phyloP scores from a whole-genome alignment of 2,329 filamentous ascomycete genomes.

The Xylariaceae sp. region DNA sequence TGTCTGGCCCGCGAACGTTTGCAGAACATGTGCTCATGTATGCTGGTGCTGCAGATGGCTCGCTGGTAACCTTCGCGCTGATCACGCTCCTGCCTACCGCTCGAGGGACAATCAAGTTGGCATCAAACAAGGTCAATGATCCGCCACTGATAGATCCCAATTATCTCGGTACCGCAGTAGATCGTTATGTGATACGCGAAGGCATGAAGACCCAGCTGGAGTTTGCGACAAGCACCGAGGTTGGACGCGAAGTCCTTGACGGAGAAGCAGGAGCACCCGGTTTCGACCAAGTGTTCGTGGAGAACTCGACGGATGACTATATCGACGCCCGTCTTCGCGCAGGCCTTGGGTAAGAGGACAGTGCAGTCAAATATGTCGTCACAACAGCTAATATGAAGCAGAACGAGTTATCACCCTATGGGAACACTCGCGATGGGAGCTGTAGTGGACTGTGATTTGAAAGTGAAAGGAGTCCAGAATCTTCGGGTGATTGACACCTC shows the following conservation, averaged over 20 bases:
- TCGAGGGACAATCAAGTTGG: slow-evolving; percentile 21
- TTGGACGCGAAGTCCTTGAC: slow-evolving; percentile 23
- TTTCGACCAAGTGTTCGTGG: slow-evolving; percentile 7
- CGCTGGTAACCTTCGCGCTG: slow-evolving; percentile 9
- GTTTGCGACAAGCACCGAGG: slow-evolving; percentile 15
- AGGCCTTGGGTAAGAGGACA: slow-evolving; percentile 6
- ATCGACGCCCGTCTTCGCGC: slow-evolving; percentile 10
- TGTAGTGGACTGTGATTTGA: slow-evolving; percentile 19
- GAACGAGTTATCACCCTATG: slow-evolving; percentile 2
- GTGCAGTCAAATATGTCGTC: too few relatives aligned
- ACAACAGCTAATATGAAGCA: too few relatives aligned
- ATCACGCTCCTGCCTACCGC: slow-evolving; percentile 23
- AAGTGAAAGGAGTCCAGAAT: slow-evolving; percentile 7
- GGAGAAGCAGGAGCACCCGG: slow-evolving; percentile 18
- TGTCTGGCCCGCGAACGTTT: slow-evolving; percentile 14
- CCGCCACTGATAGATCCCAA: slow-evolving; percentile 24
- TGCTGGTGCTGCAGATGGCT: slow-evolving; percentile 7
- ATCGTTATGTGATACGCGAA: slow-evolving; percentile 26
- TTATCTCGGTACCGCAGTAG: slow-evolving; percentile 25
- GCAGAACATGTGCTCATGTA: slow-evolving; percentile 11
- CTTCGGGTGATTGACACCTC: slow-evolving; percentile 32
- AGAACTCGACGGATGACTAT: slow-evolving; percentile 10
- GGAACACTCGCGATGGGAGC: slow-evolving; percentile 12
- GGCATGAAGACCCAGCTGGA: slow-evolving; percentile 19
- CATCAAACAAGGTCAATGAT: slow-evolving; percentile 11